phyloP scores from a whole-genome alignment of 805 yeast genomes.

The Lachancea sp. region DNA sequence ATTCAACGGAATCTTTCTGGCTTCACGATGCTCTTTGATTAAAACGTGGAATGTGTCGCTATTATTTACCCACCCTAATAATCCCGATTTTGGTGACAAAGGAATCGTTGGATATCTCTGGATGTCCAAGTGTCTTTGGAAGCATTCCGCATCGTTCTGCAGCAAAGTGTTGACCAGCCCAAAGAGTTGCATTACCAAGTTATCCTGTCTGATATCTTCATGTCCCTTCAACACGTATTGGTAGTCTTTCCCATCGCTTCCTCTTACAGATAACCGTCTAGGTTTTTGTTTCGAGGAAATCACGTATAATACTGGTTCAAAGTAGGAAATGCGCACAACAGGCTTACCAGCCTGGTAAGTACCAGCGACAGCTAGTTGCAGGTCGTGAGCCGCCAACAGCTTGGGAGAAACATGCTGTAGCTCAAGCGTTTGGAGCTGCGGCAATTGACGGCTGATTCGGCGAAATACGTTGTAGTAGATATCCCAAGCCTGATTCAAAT shows the following conservation, averaged over 20 bases:
- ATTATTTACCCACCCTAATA: constrained; percentile 95
- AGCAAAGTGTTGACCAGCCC: constrained; percentile 90
- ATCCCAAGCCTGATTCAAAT: constrained; percentile 96
- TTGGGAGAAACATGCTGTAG: constrained; percentile 92
- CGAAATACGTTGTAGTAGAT: constrained; percentile 90
- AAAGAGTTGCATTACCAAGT: constrained; percentile 94
- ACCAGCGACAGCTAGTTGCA: constrained; percentile 90
- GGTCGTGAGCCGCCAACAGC: constrained; percentile 64
- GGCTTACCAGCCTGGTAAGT: constrained; percentile 83
- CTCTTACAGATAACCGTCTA: constrained; percentile 68
- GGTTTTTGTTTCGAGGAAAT: constrained; percentile 96
- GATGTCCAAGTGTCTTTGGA: constrained; percentile 89
- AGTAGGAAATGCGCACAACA: constrained; percentile 59
- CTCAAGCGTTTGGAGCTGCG: constrained; percentile 79
- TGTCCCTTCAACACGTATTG: constrained; percentile 85
- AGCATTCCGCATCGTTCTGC: constrained; percentile 88
- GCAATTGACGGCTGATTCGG: constrained; percentile 80
- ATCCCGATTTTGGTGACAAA: constrained; percentile 92
- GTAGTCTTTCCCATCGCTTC: constrained; percentile 89
- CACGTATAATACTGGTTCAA: constrained; percentile 79
- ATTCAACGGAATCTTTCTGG: constrained; percentile 79
- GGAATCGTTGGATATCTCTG: constrained; percentile 93
- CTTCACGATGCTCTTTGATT: constrained; percentile 87
- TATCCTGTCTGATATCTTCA: constrained; percentile 96
- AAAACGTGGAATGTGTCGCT: constrained; percentile 94